Evolutionary conservation across 2,329 filamentous ascomycete genomes (phyloP), one percentile per base, ranked within the genome.

Genomic region (Clonostachys rhizophaga): DNA sequence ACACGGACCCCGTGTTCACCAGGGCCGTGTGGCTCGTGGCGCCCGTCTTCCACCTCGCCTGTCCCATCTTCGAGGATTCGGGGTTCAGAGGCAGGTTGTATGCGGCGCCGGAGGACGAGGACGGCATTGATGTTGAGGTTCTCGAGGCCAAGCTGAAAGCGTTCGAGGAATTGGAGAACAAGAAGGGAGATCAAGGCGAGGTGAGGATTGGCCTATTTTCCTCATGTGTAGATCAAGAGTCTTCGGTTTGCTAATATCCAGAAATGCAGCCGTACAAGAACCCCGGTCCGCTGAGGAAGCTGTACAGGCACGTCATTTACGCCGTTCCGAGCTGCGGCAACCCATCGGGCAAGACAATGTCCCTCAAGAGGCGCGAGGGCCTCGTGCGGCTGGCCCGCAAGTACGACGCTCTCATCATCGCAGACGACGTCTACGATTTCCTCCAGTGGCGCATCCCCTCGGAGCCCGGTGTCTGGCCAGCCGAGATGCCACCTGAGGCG

Each of bases 381-480:
- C 75, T 97, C 5, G 83, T 97, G 20, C 70, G 72, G n/a, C 67
- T 96, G 7, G 92, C 92, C 1, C 78, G 92, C 48, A 74, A 83
- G 49, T 82, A 86, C 62, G 84, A 97, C 62, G 89, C 89, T 7
- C 76, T 97, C n/a, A 67, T 96, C 47, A 76, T 96, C 30, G 81
- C 81, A 43, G 92, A 97, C 67, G 94, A 99, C 63, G 91, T 97
- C 10, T 99, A 99, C 62, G 92, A 97, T 63, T 86, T 92, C 54
- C 74, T 97, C 6, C 87, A 91, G 61, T 96, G 91, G 89, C 78
- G 81, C 3, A 57, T 71, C 1, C 59, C 68, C 41, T 71, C 63
- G 53, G 55, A 36, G 47, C 50, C 37, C 50, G 51, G 30, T 45
- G 49, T 30, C 8, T 30, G 24, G 24, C 24, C 24, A 30, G 7